Conservation (phyloP, 2,329 filamentous ascomycete genomes). For the Pyrenochaeta sp. region DNA sequence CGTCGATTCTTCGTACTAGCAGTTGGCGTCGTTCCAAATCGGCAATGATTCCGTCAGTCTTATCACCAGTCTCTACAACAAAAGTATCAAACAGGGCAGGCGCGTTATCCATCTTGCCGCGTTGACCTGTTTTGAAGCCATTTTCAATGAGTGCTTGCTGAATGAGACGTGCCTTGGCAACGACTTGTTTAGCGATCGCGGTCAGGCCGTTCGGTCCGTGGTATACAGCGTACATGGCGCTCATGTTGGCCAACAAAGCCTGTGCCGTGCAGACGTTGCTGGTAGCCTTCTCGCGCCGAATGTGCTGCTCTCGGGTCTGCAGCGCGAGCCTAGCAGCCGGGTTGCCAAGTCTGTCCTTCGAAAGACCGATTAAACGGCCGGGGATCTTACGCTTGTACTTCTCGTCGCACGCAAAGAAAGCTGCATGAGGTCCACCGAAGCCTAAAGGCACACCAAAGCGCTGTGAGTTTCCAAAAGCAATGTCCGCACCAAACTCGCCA, state of each 20-base stretch:
- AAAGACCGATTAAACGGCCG: conserved; percentile 87
- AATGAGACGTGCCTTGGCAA: conserved; percentile 74
- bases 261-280: conserved; percentile 98
- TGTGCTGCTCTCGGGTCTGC: conserved; percentile 95
- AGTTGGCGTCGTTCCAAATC: conserved; percentile 63
- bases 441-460: conserved; percentile 91
- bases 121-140: conserved; percentile 70
- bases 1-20: conserved; percentile 70
- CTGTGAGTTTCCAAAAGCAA: conserved; percentile 93
- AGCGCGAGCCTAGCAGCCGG: conserved; percentile 83
- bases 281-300: conserved; percentile 93
- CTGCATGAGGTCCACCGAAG: conserved; percentile 93
- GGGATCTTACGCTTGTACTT: conserved; percentile 95
- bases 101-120: conserved; percentile 64
- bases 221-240: conserved; percentile 91
- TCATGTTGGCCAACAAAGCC: conserved; percentile 94
- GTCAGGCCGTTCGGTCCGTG: conserved; percentile 86
- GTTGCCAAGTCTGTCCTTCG: conserved; percentile 86
- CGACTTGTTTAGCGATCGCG: conserved; percentile 80
- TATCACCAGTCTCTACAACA: conserved; percentile 63
- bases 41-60: conserved; percentile 61
- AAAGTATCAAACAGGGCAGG: conserved; percentile 82
- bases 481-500: conserved; percentile 93
- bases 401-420: conserved; percentile 92
- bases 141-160: conserved; percentile 69